A percentile compares a stretch with the other conserved stretches of the same genome.
Conservation (phyloP, 140 eudicot genomes). For the Bidens hawaiensis region DNA sequence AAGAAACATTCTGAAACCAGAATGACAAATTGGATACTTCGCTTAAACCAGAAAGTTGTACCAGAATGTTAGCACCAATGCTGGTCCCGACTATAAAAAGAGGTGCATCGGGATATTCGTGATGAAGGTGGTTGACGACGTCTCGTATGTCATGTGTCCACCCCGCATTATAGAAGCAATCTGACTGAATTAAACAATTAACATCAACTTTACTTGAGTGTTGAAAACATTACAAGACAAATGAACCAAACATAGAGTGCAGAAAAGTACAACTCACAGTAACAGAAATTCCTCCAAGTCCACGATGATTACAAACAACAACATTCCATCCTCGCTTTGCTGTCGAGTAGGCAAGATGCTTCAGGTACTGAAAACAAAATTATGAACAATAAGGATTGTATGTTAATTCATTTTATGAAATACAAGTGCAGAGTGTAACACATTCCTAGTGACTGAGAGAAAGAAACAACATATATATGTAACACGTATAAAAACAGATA, state of each 20-base stretch:
- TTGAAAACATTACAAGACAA: neutral
- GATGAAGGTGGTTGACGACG: slow-evolving; percentile 60
- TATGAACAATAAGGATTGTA: slow-evolving; percentile 4
- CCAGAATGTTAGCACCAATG: slow-evolving; percentile 95
- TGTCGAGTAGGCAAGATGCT: slow-evolving; percentile 73
- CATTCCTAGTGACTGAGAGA: neutral
- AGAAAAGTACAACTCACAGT: slow-evolving; percentile 58
- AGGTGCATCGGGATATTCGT: slow-evolving; percentile 64
- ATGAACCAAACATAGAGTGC: neutral
- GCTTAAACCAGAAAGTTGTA: slow-evolving; percentile 6
- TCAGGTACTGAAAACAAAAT: slow-evolving; percentile 61
- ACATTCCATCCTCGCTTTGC: slow-evolving; percentile 89
- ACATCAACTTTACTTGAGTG: slow-evolving; percentile 14
- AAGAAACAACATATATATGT: neutral
- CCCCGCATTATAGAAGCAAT: slow-evolving; percentile 98
- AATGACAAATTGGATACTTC: neutral
- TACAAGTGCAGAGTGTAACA: neutral
- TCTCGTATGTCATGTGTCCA: slow-evolving; percentile 87
- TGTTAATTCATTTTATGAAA: slow-evolving; percentile 8
- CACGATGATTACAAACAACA: slow-evolving; percentile 89
- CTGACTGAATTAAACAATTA: slow-evolving; percentile 70
- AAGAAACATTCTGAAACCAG: neutral
- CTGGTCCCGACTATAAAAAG: slow-evolving; percentile 80
- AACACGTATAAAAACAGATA: too few species aligned
- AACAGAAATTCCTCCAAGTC: slow-evolving; percentile 87